Base-by-base conservation (phyloP, 805 yeast genomes). In the Priceomyces castillae region DNA sequence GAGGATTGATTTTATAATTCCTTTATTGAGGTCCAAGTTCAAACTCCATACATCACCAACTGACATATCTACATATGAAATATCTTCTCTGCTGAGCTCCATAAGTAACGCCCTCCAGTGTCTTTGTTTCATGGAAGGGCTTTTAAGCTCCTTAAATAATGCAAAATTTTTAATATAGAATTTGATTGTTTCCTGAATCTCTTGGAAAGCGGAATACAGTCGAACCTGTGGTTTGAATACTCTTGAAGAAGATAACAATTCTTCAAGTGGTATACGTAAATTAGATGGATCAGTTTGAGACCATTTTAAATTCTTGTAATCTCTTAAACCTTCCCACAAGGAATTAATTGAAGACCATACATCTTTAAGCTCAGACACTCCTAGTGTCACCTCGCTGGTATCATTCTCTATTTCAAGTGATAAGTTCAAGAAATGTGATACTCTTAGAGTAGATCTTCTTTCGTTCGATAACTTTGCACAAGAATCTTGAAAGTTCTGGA, bases 181-280 rank as follows among this genome's bases (percentile, higher is more conserved):
- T 37, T 76, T 76, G 7, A 85, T 58, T 1, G 50, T 47, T 7
- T 56, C 58, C 48, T 80, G 81, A n/a, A 83, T 67, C 15, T 74
- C 73, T 48, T 78, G 82, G 57, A 82, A 83, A 0, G 90, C 90
- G 0, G 81, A 67, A 57, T 86, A 84, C 47, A 81, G 89, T 5
- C 87, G 71, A 19, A 84, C 70, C 12, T 76, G 69, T 0, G 72
- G 61, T 0, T 92, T 87, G 64, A 82, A 69, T 0, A 73, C 51
- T 41, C 81, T 71, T 2, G 83, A 67, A 0, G 53, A 54, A 1
- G 62, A 59, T 1, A 79, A 47, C 10, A 84, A 57, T 1, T 69
- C 76, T 16, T 84, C 88, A 12, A 87, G 60, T 9, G 65, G 59
- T 11, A 58, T 61, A 36, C 80, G 69, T 3, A 84, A 46, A 0